Evolutionary conservation across 139 green algal genomes (phyloP).

Genomic region (Ettlia oleoabundans): DNA sequence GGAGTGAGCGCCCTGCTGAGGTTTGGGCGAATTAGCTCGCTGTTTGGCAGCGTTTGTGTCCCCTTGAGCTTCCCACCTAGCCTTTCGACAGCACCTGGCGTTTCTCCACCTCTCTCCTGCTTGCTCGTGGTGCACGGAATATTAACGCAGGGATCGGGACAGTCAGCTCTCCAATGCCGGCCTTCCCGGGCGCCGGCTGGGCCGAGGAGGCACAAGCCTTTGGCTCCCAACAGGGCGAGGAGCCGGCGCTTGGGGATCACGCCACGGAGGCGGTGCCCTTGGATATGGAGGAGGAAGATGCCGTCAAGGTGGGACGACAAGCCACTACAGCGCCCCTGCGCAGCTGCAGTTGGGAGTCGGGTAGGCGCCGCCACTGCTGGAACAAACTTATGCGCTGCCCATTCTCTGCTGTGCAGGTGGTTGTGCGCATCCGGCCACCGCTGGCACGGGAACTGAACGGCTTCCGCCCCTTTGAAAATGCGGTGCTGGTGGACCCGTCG

Average conservation of each 20-base stretch:
- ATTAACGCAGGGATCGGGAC: no score
- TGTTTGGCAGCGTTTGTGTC: no score
- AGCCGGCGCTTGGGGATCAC: neutral
- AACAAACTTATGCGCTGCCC: neutral
- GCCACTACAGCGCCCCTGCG: neutral
- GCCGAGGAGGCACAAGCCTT: neutral
- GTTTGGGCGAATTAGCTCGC: no score
- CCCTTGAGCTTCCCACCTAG: no score
- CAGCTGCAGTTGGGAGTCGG: neutral
- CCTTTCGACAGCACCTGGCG: no score
- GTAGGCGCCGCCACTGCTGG: neutral
- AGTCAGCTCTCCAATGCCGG: no score
- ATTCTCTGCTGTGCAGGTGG: conserved; percentile 68
- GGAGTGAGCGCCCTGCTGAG: no score
- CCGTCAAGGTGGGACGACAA: conserved; percentile 37
- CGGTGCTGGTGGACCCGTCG: conserved; percentile 68
- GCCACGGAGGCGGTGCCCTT: neutral
- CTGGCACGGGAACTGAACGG: conserved; percentile 73
- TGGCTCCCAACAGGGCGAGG: neutral
- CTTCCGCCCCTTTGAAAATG: conserved; percentile 69
- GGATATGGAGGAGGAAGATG: conserved; percentile 22
- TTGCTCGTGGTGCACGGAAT: no score
- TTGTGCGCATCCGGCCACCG: conserved; percentile 86
- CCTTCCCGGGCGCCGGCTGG: neutral
- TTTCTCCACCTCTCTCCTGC: neutral